Evolutionary conservation across 495 filamentous ascomycete genomes (phyloP).

Genomic region (Penicillium pulvis): DNA sequence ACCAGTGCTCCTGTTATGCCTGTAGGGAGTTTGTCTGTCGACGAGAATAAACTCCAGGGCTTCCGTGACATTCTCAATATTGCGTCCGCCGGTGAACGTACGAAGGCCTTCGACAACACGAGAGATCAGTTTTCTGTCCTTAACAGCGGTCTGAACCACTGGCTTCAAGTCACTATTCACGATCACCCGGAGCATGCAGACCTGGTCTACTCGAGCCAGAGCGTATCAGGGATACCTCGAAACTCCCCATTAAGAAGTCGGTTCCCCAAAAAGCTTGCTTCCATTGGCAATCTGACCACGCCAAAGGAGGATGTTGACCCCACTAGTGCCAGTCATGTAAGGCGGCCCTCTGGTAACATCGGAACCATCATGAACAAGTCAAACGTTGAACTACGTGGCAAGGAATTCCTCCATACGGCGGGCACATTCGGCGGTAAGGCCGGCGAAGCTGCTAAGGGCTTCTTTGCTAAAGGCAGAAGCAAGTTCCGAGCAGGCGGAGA

Average conservation of each 20-base stretch:
- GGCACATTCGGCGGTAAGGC: slow-evolving; percentile 70
- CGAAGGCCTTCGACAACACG: slow-evolving; percentile 67
- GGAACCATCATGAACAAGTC: slow-evolving; percentile 44
- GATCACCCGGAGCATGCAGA: slow-evolving; percentile 55
- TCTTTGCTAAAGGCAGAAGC: slow-evolving; percentile 84
- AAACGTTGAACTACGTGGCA: slow-evolving; percentile 70
- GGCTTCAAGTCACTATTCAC: slow-evolving; percentile 59
- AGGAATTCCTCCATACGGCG: slow-evolving; percentile 80
- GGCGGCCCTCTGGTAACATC: slow-evolving; percentile 40
- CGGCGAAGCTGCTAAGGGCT: slow-evolving; percentile 76
- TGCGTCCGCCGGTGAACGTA: slow-evolving; percentile 61
- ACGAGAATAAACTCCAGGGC: slow-evolving; percentile 47
- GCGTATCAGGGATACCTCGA: slow-evolving; percentile 31
- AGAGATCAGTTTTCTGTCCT: slow-evolving; percentile 68
- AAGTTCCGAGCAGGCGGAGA: slow-evolving; percentile 69
- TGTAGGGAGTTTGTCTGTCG: slow-evolving; percentile 15
- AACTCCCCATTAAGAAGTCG: slow-evolving; percentile 44
- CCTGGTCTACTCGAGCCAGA: slow-evolving; percentile 40
- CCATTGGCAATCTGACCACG: slow-evolving; percentile 33
- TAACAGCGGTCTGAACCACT: slow-evolving; percentile 73
- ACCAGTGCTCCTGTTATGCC: slow-evolving; percentile 2
- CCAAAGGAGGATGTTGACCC: slow-evolving; percentile 48
- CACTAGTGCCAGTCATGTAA: slow-evolving; percentile 31
- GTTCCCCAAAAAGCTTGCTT: slow-evolving; percentile 51
- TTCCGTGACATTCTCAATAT: slow-evolving; percentile 76